Evolutionary conservation across 352 stramenopile genomes (phyloP), one percentile per base, ranked within the genome.

Genomic region (Lagenidium giganteum): DNA sequence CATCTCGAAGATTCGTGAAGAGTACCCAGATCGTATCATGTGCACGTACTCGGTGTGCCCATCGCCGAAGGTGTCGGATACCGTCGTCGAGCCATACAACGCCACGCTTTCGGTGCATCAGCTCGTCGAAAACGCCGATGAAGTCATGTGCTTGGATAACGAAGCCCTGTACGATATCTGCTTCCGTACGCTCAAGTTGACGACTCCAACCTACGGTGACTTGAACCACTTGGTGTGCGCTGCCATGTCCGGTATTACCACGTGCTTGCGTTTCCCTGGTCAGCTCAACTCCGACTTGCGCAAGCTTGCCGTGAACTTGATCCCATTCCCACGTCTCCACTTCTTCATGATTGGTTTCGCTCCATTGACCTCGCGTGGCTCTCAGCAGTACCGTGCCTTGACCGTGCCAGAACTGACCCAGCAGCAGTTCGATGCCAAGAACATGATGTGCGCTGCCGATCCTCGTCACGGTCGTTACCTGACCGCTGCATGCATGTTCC

Each of bases 151-250:
- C 51, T 80, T 99, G 50, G 97, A 99, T 66, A 99, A 99, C 75
- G 96, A 99, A 75, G 97, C 97, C 31, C 83, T 99, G 31, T 99
- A 99, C 77, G 96, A 99, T 65, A 99, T 99, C 81, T 99, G 97
- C 83, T 98, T 99, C 89, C 95, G 96, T 51, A 99, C 97, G 41
- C 77, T 99, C 37, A 99, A 99, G 76, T 83, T 99, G 43, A 96
- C 94, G 47, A 99, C 96, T 29, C 97, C 97, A 22, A 98, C 93
- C 17, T 99, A 99, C 78, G 87, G 91, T 57, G 96, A 99, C 61
- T 67, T 99, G 35, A 99, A 99, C 84, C 91, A 99, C 70, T 77
- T 99, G 31, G 97, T 99, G 66, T 98, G 94, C 40, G 94, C 95
- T 18, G 96, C 95, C 55, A 99, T 99, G 67, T 98, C 93, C 28